These are phyloP conservation scores for Ophiognomonia clavigignenti-juglandacearum DNA, from an alignment of 2,329 filamentous ascomycete genomes.

Conservation along the genomic window DNA sequence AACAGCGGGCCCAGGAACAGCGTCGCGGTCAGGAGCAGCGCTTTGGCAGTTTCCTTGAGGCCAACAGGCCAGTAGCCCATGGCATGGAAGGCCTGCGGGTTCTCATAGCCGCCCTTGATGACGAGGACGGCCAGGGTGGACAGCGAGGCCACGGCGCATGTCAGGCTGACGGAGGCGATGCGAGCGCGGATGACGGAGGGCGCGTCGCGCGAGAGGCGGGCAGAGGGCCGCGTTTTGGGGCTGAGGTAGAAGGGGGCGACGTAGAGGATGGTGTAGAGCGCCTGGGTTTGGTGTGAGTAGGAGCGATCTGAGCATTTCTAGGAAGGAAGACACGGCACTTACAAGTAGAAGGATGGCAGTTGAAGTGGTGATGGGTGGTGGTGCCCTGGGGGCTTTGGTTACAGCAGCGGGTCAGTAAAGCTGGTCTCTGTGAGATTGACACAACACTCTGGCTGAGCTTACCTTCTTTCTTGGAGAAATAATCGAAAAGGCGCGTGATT, in stretches of 20 bases:
- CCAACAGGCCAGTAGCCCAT: conserved; percentile 80
- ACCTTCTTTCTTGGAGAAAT: conserved; percentile 9
- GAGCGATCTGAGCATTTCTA: neutral
- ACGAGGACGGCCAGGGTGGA: conserved; percentile 63
- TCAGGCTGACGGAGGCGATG: conserved; percentile 72
- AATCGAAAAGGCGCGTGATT: conserved; percentile 9
- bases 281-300: conserved; percentile 35
- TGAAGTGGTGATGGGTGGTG: conserved; percentile 35
- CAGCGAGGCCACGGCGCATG: conserved; percentile 64
- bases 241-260: conserved; percentile 89
- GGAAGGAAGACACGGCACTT: conserved; percentile 18
- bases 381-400: conserved; percentile 24
- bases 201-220: conserved; percentile 75
- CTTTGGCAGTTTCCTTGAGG: conserved; percentile 56
- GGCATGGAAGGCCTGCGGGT: conserved; percentile 56
- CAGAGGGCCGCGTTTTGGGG: conserved; percentile 71
- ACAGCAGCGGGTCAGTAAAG: conserved; percentile 4
- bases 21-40: conserved; percentile 66
- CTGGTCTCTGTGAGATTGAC: no score
- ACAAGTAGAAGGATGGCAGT: conserved; percentile 33
- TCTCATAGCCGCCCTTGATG: conserved; percentile 36
- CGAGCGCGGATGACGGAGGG: conserved; percentile 85
- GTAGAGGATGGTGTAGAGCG: conserved; percentile 82
- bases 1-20: conserved; percentile 84
- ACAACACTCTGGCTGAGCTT: neutral